A percentile compares a stretch with the other conserved stretches of the same genome.
These are phyloP conservation scores for Plasmodium berghei DNA, from an alignment of 169 alveolate species.

Conservation along the genomic window DNA sequence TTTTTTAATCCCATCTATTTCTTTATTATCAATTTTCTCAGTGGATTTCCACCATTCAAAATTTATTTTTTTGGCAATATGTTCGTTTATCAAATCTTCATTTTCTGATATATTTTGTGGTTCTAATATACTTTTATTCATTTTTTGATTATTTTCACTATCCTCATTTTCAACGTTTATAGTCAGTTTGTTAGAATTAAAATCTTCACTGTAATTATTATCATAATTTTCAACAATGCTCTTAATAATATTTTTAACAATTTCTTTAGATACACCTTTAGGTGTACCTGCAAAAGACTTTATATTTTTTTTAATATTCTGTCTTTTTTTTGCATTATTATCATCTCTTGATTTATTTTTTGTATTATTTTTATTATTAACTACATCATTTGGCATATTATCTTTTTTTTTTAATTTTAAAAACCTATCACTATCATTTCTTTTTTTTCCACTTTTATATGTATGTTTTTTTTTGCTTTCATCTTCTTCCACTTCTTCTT, in stretches of 20 bases:
- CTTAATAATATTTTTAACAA: neutral
- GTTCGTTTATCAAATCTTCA: conserved; percentile 28
- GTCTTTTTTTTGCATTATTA: neutral
- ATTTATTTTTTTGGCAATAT: conserved; percentile 48
- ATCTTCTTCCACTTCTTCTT: neutral
- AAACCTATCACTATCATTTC: neutral
- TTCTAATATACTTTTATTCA: neutral
- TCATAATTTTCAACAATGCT: no score
- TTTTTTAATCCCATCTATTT: neutral
- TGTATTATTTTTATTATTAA: neutral
- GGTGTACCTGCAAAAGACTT: no score
- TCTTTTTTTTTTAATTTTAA: neutral
- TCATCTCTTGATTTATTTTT: neutral
- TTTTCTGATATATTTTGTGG: neutral
- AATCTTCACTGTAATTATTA: neutral
- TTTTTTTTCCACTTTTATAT: neutral
- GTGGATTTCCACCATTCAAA: conserved; percentile 72
- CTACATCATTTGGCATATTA: neutral
- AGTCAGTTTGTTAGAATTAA: neutral
- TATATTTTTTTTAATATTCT: neutral
- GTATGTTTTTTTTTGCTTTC: neutral
- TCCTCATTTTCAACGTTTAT: neutral
- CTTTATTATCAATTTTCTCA: neutral
- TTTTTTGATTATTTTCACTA: neutral
- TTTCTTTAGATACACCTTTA: neutral